Conservation (phyloP, 2,329 filamentous ascomycete species). For the Fusarium torreyae region DNA sequence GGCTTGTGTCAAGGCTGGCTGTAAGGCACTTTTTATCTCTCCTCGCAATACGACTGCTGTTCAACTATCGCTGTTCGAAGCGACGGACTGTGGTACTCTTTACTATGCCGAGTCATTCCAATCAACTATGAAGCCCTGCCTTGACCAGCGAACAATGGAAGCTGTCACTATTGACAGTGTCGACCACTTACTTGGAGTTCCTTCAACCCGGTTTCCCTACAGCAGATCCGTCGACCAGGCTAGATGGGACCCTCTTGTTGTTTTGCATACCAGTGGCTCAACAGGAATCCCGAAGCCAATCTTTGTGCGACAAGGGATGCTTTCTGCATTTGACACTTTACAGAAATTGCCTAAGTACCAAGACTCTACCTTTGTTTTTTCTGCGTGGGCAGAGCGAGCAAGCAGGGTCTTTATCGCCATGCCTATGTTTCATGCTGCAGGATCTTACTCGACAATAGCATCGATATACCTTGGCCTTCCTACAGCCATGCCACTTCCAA, state of each 20-base stretch:
- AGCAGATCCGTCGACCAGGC: background rate
- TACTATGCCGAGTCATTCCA: background rate
- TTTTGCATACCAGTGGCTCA: conserved; percentile 18
- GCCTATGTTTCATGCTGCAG: conserved; percentile 21
- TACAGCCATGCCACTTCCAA: background rate
- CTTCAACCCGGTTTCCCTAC: background rate
- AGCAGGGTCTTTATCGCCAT: background rate
- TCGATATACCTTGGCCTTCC: rapidly evolving
- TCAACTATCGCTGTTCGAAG: conserved; percentile 12
- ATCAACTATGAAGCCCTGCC: background rate
- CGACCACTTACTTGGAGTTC: background rate
- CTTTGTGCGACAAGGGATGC: background rate
- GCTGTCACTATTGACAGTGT: background rate
- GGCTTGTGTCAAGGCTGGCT: conserved; percentile 2
- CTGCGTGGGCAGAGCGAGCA: background rate
- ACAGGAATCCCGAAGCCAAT: conserved; percentile 14
- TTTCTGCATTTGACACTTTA: background rate
- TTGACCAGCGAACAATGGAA: conserved; percentile 1
- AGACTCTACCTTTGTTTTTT: rapidly evolving
- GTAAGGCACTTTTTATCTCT: conserved; percentile 7
- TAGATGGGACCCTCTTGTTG: conserved; percentile 12
- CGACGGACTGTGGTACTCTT: background rate
- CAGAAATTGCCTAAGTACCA: rapidly evolving
- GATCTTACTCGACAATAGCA: background rate
- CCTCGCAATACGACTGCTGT: background rate